Base-by-base conservation (phyloP, 2,329 filamentous ascomycete genomes). In the Apiospora arundinis region DNA sequence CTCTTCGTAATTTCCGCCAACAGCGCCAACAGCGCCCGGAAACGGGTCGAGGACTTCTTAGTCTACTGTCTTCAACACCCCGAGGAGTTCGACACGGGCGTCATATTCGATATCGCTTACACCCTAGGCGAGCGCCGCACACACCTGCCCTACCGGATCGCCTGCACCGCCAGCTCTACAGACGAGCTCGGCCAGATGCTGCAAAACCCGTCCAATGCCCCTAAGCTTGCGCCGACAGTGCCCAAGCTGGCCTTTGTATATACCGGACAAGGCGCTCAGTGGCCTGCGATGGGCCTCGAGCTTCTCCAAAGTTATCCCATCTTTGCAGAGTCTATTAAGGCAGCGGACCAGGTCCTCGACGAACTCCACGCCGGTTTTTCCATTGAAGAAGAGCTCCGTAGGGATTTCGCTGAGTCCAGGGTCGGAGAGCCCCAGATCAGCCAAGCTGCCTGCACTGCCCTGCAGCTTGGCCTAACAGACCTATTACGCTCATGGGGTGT, bases 381-480 rank as follows among this genome's bases (percentile, higher is more conserved):
- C 28, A 52, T 68, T 25, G 44, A n/a, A 1, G 16, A 32, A 68
- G 40, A 52, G 72, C 21, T 66, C 5, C 72, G 48, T 70, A 74
- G 18, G 74, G 77, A 69, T 48, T 67, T 69, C 9, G 66, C 68
- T 73, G 28, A 73, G 72, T 2, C 72, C 11, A 5, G 70, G 4
- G 70, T 78, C 16, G 70, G 77, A 16, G 71, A 75, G 14, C 75
- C 80, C 1, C 73, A 76, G 9, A 67, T 79, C 16, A 78, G 78
- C 12, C 85, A 86, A 69, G 80, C 85, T 0, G 52, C 83, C 0
- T 85, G 80, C 46, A 85, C 84, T 0, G 83, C 83, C 0, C n/a
- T 87, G 0, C 85, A 87, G 70, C 71, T 87, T 0, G 84, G 76
- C 1, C 73, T 86, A 0, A 78, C 84, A 1, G 78, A 84, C 9